Percentiles rank a stretch among this genome's conserved stretches.
Evolutionary conservation across 371 early-diverging fungal genomes (phyloP).

Genomic region (Mucor velutinosus): DNA sequence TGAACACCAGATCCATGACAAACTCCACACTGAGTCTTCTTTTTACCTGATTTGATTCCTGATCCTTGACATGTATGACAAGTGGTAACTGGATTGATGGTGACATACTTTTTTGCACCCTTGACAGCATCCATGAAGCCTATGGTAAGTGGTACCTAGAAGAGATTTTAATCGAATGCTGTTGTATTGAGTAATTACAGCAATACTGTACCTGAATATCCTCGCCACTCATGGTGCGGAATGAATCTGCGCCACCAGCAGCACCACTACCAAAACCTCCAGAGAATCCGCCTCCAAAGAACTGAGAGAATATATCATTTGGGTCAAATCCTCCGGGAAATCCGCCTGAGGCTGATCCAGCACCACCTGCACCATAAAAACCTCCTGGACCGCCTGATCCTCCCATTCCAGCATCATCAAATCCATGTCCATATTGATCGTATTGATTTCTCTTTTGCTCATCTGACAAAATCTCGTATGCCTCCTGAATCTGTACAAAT

Average conservation of each 20-base stretch:
- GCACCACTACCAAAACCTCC: conserved; percentile 69
- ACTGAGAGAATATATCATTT: too few species aligned
- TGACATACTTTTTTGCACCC: conserved; percentile 70
- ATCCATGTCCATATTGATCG: conserved; percentile 82
- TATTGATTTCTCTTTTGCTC: conserved; percentile 83
- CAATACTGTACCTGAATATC: conserved; percentile 39
- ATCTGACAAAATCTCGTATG: conserved; percentile 92
- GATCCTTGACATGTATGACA: conserved; percentile 81
- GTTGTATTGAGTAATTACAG: not conserved
- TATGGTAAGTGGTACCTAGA: conserved; percentile 51
- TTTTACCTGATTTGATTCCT: conserved; percentile 78
- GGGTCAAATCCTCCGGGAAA: conserved; percentile 61
- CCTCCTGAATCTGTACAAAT: conserved; percentile 94
- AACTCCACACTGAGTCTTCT: conserved; percentile 59
- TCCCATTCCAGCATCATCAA: conserved; percentile 14
- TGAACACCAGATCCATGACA: conserved; percentile 91
- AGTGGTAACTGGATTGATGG: conserved; percentile 57
- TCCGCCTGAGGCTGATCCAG: conserved; percentile 16
- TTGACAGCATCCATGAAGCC: conserved; percentile 89
- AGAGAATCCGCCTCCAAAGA: conserved; percentile 38
- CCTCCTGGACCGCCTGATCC: conserved; percentile 6
- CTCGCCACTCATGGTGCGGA: conserved; percentile 39
- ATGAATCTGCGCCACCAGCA: conserved; percentile 34
- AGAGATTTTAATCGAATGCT: too few species aligned
- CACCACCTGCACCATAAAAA: conserved; percentile 5